Evolutionary conservation across 495 filamentous ascomycete species (phyloP).

Genomic region (Terfezia claveryi): DNA sequence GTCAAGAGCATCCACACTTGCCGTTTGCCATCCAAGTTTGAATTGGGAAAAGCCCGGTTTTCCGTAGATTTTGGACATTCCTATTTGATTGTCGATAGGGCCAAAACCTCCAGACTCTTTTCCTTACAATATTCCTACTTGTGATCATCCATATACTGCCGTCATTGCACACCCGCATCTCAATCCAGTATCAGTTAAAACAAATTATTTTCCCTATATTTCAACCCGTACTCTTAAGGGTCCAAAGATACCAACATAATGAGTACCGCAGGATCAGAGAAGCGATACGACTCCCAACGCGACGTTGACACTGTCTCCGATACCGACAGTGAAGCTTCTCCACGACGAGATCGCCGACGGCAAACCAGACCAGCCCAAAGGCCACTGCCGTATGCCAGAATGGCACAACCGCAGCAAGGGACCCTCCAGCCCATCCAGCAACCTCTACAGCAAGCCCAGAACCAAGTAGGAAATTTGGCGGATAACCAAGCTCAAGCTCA

Average conservation of each 20-base stretch:
- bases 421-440: not conserved
- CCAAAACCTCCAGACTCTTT: too few species aligned
- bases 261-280: not conserved
- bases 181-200: too few species aligned
- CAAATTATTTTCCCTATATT: too few species aligned
- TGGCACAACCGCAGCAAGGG: not conserved
- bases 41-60: too few species aligned
- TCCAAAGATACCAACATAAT: not conserved
- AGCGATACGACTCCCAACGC: not conserved
- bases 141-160: too few species aligned
- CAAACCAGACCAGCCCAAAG: not conserved
- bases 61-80: too few species aligned
- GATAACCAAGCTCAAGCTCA: conserved; percentile 19
- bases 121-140: too few species aligned
- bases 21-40: too few species aligned
- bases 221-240: too few species aligned
- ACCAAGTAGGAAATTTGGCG: conserved; percentile 18
- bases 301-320: not conserved
- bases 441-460: not conserved
- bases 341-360: not conserved
- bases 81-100: too few species aligned
- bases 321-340: not conserved
- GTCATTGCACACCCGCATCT: too few species aligned
- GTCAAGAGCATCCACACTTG: too few species aligned
- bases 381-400: not conserved